Percentiles rank a stretch among this genome's conserved stretches.
Conservation (phyloP, 331 rosid genomes). For the Cydonia oblonga region DNA sequence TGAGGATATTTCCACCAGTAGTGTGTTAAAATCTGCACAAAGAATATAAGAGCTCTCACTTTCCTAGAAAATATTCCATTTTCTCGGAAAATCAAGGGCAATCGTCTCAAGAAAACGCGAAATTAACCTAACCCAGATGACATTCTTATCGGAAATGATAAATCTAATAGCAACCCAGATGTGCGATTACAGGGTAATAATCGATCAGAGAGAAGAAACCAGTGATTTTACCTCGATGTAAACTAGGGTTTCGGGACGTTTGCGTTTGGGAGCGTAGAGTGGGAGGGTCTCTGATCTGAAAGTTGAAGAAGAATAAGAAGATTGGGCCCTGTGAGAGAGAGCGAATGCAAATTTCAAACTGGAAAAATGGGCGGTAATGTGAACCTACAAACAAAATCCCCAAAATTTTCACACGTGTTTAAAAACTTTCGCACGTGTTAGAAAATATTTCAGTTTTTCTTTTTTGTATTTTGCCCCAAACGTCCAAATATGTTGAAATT, state of each 20-base stretch:
- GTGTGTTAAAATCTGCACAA: no score
- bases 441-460: no score
- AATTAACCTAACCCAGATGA: not conserved
- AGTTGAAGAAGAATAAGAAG: not conserved
- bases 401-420: constrained; percentile 1
- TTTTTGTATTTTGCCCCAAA: no score
- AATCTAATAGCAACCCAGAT: not conserved
- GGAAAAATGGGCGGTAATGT: constrained; percentile 44
- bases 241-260: not conserved
- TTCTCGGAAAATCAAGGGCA: not conserved
- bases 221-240: not conserved
- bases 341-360: constrained; percentile 30
- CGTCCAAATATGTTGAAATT: no score
- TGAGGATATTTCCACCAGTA: not conserved
- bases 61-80: not conserved
- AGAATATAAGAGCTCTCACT: not conserved
- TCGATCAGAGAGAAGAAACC: not conserved
- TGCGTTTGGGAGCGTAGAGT: not conserved
- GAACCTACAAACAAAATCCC: not conserved
- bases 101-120: not conserved
- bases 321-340: constrained; percentile 4
- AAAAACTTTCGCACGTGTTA: not conserved
- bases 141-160: not conserved
- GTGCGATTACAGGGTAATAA: no score
- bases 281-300: not conserved